These are phyloP conservation scores for Myxozyma udenii DNA, from an alignment of 805 yeast species.

Conservation along the genomic window DNA sequence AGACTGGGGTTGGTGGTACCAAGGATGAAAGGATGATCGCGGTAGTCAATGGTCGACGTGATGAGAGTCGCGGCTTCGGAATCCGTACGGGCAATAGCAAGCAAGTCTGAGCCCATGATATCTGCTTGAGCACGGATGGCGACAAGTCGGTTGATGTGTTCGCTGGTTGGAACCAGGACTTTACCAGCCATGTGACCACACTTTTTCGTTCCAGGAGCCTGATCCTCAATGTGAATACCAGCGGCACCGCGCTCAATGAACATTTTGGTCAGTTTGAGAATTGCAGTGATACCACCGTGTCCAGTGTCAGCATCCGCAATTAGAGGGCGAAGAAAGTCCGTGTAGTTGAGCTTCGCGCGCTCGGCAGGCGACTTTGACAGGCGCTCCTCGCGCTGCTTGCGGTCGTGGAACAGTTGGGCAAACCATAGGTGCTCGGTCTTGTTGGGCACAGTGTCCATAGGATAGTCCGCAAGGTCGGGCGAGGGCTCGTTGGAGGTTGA, in stretches of 20 bases:
- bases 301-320: conserved; percentile 99
- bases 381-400: conserved; percentile 89
- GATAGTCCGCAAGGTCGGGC: conserved; percentile 97
- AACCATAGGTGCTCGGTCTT: conserved; percentile 95
- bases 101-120: conserved; percentile 79
- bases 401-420: conserved; percentile 95
- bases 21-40: conserved; percentile 89
- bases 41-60: conserved; percentile 87
- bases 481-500: conserved; percentile 97
- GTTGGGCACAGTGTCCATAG: conserved; percentile 98
- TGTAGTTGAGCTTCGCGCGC: conserved; percentile 67
- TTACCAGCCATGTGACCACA: conserved; percentile 99
- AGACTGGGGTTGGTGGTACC: conserved; percentile 87
- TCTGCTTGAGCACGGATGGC: conserved; percentile 96
- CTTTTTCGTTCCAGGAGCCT: conserved; percentile 97
- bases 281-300: conserved; percentile 97
- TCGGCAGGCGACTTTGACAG: conserved; percentile 55
- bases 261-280: conserved; percentile 89
- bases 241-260: conserved; percentile 98
- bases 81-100: conserved; percentile 92
- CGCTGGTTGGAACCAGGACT: conserved; percentile 95
- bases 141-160: conserved; percentile 89
- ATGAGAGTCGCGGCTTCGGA: conserved; percentile 96
- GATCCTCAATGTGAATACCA: conserved; percentile 97
- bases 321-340: conserved; percentile 89